Evolutionary conservation across 176 grass and related monocot species (phyloP).

Genomic region (Hordeum marinum): DNA sequence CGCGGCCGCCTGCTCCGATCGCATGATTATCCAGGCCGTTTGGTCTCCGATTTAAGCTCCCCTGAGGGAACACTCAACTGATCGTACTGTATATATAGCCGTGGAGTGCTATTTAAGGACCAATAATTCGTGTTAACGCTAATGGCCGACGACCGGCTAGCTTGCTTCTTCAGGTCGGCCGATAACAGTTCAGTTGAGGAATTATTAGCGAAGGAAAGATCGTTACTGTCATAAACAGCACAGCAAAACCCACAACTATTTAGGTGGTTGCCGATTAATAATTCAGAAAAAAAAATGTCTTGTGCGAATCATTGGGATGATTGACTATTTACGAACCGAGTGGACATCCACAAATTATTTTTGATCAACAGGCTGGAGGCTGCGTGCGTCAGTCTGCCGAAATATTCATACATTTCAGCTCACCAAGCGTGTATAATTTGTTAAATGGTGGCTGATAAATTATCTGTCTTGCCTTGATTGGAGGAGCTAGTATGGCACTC

Average conservation of each 20-base stretch:
- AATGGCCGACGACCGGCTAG: not conserved
- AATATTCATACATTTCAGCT: not conserved
- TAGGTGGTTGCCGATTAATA: not conserved
- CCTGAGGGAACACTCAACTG: constrained; percentile 13
- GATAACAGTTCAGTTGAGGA: not conserved
- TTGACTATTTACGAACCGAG: not conserved
- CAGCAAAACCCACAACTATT: not conserved
- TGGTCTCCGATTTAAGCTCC: not conserved
- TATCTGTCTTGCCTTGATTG: not conserved
- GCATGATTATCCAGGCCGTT: not conserved
- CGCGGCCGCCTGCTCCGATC: not conserved
- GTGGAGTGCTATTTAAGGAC: constrained; percentile 19
- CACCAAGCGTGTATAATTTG: constrained; percentile 21
- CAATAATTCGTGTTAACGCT: not conserved
- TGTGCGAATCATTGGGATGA: not conserved
- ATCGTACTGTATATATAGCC: not conserved
- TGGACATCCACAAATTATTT: not conserved
- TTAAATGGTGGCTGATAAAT: not conserved
- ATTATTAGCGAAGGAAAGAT: not conserved
- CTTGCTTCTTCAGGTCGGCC: constrained; percentile 6
- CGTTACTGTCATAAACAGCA: not conserved
- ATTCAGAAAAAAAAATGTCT: not conserved
- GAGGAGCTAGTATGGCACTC: not conserved
- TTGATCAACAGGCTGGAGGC: not conserved
- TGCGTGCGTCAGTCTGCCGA: not conserved